Percentiles rank a stretch among this genome's conserved stretches.
phyloP scores from a whole-genome alignment of 1,284 basidiomycete genomes.

The Fomitopsis schrenkii region DNA sequence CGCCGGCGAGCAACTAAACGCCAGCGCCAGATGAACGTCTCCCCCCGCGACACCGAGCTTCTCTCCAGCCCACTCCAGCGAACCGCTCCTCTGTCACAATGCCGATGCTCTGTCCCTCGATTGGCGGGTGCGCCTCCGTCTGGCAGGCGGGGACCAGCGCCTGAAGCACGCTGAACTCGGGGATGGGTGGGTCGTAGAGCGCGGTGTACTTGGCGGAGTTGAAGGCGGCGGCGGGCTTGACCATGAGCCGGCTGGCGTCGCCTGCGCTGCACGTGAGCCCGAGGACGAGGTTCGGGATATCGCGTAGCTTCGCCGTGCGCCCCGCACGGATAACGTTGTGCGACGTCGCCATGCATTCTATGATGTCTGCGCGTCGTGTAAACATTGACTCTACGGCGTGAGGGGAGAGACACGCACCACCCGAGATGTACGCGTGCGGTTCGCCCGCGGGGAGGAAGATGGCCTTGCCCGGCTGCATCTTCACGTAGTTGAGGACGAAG shows the following conservation, averaged over 20 bases:
- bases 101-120: constrained; percentile 84
- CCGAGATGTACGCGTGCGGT: constrained; percentile 94
- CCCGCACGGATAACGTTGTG: constrained; percentile 99
- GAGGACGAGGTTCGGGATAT: constrained; percentile 85
- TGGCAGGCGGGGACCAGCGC: constrained; percentile 46
- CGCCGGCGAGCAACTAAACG: constrained; percentile 42
- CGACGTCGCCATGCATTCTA: constrained; percentile 97
- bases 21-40: constrained; percentile 70
- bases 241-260: constrained; percentile 64
- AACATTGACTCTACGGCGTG: neutral
- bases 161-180: constrained; percentile 88
- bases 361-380: constrained; percentile 66
- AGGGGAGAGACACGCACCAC: constrained; percentile 49
- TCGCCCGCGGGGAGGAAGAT: constrained; percentile 96
- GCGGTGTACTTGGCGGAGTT: constrained; percentile 31
- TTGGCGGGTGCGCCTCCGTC: constrained; percentile 49
- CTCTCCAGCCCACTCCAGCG: constrained; percentile 40
- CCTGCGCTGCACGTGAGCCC: constrained; percentile 87
- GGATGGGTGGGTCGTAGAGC: constrained; percentile 91
- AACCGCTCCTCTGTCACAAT: constrained; percentile 73
- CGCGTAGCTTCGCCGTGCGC: constrained; percentile 93
- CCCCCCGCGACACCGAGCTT: constrained; percentile 57
- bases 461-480: constrained; percentile 80
- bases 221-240: constrained; percentile 53
- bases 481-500: constrained; percentile 88